These are phyloP conservation scores for Sarcodon sp. DNA, from an alignment of 768 basidiomycete species.

Conservation along the genomic window DNA sequence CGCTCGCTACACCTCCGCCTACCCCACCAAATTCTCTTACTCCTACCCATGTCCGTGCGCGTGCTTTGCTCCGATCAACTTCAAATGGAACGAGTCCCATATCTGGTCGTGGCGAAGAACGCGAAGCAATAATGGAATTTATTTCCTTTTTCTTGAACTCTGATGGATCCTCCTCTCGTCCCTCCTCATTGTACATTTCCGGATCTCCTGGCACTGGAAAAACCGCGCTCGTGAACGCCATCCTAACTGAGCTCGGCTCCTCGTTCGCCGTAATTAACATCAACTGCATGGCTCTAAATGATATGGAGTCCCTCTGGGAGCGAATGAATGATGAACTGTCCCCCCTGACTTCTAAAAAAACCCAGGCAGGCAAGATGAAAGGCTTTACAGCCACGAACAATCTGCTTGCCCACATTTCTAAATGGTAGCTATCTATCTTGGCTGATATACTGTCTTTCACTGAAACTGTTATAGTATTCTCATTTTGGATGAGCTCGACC, in stretches of 20 bases:
- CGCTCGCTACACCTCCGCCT: slow-evolving; percentile 47
- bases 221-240: slow-evolving; percentile 68
- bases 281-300: slow-evolving; percentile 73
- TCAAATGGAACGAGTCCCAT: slow-evolving; percentile 45
- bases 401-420: slow-evolving; percentile 29
- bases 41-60: slow-evolving; percentile 46
- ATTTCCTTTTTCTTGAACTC: slow-evolving; percentile 33
- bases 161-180: slow-evolving; percentile 13
- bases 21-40: slow-evolving; percentile 34
- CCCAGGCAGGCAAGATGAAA: slow-evolving; percentile 30
- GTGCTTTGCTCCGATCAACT: slow-evolving; percentile 60
- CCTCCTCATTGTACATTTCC: slow-evolving; percentile 64
- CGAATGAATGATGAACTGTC: slow-evolving; percentile 46
- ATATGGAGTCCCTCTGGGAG: slow-evolving; percentile 60
- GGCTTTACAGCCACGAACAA: slow-evolving; percentile 26
- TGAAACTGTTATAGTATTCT: slow-evolving; percentile 37
- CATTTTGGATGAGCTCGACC: slow-evolving; percentile 81
- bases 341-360: slow-evolving; percentile 5
- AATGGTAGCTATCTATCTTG: slow-evolving; percentile 31
- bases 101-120: slow-evolving; percentile 59
- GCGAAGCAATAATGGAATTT: slow-evolving; percentile 43
- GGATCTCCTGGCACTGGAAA: slow-evolving; percentile 92
- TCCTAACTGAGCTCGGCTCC: slow-evolving; percentile 35
- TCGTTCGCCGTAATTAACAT: slow-evolving; percentile 34
- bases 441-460: slow-evolving; percentile 7